Percentiles rank a stretch among this genome's conserved stretches.
Conservation (phyloP, 768 basidiomycete species). For the Russula sp. region DNA sequence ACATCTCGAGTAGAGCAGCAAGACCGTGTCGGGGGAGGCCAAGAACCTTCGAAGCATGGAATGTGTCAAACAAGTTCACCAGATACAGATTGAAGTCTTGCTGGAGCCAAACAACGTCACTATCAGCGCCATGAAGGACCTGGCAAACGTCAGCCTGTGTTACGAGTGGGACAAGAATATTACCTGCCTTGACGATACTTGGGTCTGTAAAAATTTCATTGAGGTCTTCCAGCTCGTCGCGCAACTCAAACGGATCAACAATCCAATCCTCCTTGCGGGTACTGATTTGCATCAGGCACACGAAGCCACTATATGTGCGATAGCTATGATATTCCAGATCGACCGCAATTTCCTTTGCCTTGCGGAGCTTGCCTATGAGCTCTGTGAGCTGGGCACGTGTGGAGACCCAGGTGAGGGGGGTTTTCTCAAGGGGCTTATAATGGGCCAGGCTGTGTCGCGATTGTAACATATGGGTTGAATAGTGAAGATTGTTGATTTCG, state of each 20-base stretch:
- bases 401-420: slow-evolving; percentile 69
- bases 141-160: slow-evolving; percentile 34
- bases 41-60: slow-evolving; percentile 85
- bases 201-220: slow-evolving; percentile 88
- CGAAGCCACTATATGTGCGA: slow-evolving; percentile 78
- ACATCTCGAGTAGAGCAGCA: slow-evolving; percentile 79
- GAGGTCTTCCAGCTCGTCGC: slow-evolving; percentile 68
- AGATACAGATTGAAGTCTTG: slow-evolving; percentile 93
- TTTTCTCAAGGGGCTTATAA: slow-evolving; percentile 59
- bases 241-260: slow-evolving; percentile 73
- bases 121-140: slow-evolving; percentile 94
- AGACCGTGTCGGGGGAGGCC: slow-evolving; percentile 85
- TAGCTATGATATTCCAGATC: slow-evolving; percentile 95
- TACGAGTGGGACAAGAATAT: not conserved
- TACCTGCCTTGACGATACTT: slow-evolving; percentile 71
- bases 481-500: slow-evolving; percentile 73
- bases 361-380: slow-evolving; percentile 67
- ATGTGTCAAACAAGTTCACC: slow-evolving; percentile 97
- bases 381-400: slow-evolving; percentile 51
- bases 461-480: slow-evolving; percentile 67
- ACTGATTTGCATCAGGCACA: slow-evolving; percentile 92
- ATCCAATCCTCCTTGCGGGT: slow-evolving; percentile 83
- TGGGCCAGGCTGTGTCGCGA: slow-evolving; percentile 48
- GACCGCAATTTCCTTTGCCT: slow-evolving; percentile 77
- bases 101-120: slow-evolving; percentile 94